Base-by-base conservation (phyloP, 768 basidiomycete species). In the Gyrodon lividus region DNA sequence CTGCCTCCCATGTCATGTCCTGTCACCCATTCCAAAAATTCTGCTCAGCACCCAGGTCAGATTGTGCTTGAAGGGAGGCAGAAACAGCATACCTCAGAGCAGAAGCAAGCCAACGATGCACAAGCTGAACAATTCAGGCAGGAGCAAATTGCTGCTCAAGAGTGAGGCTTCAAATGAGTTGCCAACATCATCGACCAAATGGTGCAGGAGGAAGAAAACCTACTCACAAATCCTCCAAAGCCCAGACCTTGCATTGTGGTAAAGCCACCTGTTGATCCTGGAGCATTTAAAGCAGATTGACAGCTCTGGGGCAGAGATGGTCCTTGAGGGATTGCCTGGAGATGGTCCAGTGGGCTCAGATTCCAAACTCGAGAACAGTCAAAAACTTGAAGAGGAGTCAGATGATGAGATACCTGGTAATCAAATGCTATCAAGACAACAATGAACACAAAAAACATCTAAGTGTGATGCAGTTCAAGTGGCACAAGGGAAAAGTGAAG, bases 101-200 rank as follows among this genome's bases (percentile, higher is more conserved):
- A 54, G 20, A 50, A 44, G 14, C 26, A 50, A 34, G 52, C 37
- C 2, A 48, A 54, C 20, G 10, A 44, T 9, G 16, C 28, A 2
- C 50, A 33, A n/a, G 50, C 35, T 6, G 17, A 51, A 39, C 4
- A 28, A 22, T 10, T 5, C 6, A 31, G 22, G 13, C 41, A 23
- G 6, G 42, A 53, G 12, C 19, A 37, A 19, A 2, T 13, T 12
- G 19, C 14, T 1, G 35, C 24, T 7, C 6, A 22, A 5, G 20
- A 44, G 12, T 6, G 7, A 9, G 28, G 42, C 6, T 13, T 54
- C 14, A n/a, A 42, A 8, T 7, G 16, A 2, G 9, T 49, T 6
- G 47, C 20, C 3, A 20, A 35, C 6, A 41, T 54, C n/a, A 49
- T 38, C 16, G 43, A 43, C n/a, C 10, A 7, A 7, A 20, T 6